A percentile compares a stretch with the other conserved stretches of the same genome.
These are phyloP conservation scores for Pelargonium nanum DNA, from an alignment of 345 rosid species.

Conservation along the genomic window DNA sequence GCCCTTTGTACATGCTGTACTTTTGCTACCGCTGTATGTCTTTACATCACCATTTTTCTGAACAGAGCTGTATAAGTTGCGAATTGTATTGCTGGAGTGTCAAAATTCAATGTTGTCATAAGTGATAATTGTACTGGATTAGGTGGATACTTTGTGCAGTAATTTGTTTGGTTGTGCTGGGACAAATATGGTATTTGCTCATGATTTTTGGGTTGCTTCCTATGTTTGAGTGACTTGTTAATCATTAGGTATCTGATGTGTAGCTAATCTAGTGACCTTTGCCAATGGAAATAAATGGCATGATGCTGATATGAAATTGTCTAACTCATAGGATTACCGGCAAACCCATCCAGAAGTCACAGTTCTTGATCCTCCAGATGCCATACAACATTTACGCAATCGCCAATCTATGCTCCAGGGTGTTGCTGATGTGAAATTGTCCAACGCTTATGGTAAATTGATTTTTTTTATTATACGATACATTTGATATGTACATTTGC, in stretches of 20 bases:
- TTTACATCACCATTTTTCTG: no score
- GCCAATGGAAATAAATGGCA: neutral
- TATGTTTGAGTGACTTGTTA: neutral
- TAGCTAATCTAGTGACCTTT: no score
- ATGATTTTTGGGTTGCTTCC: no score
- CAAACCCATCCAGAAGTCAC: conserved; percentile 67
- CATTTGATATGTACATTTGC: neutral
- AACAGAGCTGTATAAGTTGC: no score
- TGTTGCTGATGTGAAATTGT: conserved; percentile 70
- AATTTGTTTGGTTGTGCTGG: no score
- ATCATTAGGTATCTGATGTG: neutral
- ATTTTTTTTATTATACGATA: neutral
- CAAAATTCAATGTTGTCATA: no score
- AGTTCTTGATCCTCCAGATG: conserved; percentile 80
- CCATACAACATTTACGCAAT: conserved; percentile 59
- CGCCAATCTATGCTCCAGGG: conserved; percentile 79
- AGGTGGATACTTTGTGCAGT: no score
- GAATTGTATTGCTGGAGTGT: no score
- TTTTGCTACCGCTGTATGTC: no score
- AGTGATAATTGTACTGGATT: no score
- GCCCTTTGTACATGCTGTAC: no score
- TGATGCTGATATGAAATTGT: neutral
- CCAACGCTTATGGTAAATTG: conserved; percentile 32
- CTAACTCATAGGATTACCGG: conserved; percentile 46
- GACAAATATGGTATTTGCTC: no score